Evolutionary conservation across 352 stramenopile genomes (phyloP).

Genomic region (Globisporangium parvum): DNA sequence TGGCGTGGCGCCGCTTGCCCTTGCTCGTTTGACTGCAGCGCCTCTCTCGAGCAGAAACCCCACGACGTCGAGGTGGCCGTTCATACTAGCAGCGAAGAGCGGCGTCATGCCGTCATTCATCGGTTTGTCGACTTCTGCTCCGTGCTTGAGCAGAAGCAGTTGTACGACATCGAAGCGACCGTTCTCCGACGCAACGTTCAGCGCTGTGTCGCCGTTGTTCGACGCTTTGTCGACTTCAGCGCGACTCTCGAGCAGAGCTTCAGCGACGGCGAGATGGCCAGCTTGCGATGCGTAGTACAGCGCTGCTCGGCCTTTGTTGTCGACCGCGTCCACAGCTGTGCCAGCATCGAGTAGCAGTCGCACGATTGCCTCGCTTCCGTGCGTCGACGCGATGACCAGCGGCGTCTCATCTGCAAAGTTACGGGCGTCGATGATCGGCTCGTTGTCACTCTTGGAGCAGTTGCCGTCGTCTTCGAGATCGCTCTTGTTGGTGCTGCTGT

Average conservation of each 20-base stretch:
- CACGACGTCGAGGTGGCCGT: background rate
- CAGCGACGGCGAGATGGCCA: too few species aligned
- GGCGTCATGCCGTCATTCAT: background rate
- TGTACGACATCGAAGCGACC: background rate
- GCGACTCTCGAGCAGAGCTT: background rate
- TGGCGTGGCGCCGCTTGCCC: too few species aligned
- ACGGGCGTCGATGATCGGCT: background rate
- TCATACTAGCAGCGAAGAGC: conserved; percentile 1
- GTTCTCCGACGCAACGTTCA: background rate
- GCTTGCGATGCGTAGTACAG: background rate
- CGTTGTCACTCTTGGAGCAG: background rate
- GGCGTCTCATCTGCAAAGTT: background rate
- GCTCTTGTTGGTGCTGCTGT: too few species aligned
- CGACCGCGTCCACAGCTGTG: background rate
- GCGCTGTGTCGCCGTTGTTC: background rate
- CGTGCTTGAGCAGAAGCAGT: too few species aligned
- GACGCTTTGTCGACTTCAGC: background rate
- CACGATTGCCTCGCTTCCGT: background rate
- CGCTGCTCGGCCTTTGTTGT: background rate
- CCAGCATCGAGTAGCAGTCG: background rate
- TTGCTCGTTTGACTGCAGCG: too few species aligned
- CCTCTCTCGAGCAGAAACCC: too few species aligned
- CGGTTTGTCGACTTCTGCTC: too few species aligned
- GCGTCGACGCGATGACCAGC: background rate
- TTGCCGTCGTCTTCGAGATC: background rate